Evolutionary conservation across 768 basidiomycete species (phyloP).

Genomic region (Collybia nuda): DNA sequence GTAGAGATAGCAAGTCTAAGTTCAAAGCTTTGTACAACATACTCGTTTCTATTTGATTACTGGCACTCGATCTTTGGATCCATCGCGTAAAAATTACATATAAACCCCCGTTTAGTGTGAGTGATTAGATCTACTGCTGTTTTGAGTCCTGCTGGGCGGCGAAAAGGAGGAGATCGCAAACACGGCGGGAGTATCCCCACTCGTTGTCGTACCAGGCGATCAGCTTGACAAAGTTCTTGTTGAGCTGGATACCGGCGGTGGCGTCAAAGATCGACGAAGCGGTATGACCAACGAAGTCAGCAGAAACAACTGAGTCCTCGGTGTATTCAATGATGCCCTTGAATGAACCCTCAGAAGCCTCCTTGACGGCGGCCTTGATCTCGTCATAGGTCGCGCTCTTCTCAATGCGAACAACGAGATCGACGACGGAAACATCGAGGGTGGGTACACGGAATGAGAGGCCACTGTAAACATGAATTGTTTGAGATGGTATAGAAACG

Average conservation of each 20-base stretch:
- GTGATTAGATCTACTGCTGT: conserved; percentile 12
- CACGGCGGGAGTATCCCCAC: conserved; percentile 92
- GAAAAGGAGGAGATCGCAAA: conserved; percentile 84
- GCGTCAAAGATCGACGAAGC: conserved; percentile 94
- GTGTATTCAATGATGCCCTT: conserved; percentile 88
- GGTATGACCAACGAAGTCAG: conserved; percentile 83
- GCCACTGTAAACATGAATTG: conserved; percentile 47
- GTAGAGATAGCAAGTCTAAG: too few relatives aligned
- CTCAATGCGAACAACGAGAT: conserved; percentile 91
- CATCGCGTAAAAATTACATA: too few relatives aligned
- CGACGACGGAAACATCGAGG: conserved; percentile 95
- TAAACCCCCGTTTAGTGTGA: neutral
- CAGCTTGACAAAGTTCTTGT: conserved; percentile 93
- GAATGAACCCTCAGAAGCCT: conserved; percentile 67
- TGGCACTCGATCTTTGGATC: too few relatives aligned
- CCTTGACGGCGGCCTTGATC: conserved; percentile 86
- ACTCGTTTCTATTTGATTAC: too few relatives aligned
- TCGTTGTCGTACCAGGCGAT: conserved; percentile 96
- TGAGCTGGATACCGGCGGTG: conserved; percentile 88
- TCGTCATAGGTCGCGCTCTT: conserved; percentile 84
- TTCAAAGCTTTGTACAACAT: too few relatives aligned
- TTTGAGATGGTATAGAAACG: neutral
- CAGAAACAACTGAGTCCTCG: conserved; percentile 90
- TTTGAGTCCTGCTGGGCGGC: conserved; percentile 72
- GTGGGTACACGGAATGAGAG: conserved; percentile 98